Percentiles rank a stretch among this genome's conserved stretches.
Conservation (phyloP, 108 stramenopile species). For the Skeletonema tropicum region DNA sequence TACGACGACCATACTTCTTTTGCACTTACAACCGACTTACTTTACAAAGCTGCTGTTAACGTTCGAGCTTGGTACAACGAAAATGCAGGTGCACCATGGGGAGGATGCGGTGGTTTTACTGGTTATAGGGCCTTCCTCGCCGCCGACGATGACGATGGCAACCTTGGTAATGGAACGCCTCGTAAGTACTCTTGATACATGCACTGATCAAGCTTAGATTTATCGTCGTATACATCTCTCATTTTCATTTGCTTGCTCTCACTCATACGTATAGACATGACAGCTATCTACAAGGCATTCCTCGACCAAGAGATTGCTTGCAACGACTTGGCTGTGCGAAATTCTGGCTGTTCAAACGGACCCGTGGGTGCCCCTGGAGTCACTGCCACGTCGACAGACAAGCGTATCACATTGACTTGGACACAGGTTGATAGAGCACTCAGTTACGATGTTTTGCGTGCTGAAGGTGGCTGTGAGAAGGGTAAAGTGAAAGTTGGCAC, state of each 20-base stretch:
- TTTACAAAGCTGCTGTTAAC: slow-evolving; percentile 32
- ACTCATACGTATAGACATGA: slow-evolving; percentile 8
- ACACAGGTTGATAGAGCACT: slow-evolving; percentile 10
- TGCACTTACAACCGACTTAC: slow-evolving; percentile 25
- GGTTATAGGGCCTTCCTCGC: slow-evolving; percentile 25
- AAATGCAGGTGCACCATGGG: background rate
- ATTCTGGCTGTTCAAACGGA: slow-evolving; percentile 19
- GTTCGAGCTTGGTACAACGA: slow-evolving; percentile 23
- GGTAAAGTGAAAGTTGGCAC: slow-evolving; percentile 24
- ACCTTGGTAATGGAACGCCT: slow-evolving; percentile 34
- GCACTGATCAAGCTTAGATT: background rate
- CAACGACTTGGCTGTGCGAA: background rate
- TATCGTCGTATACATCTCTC: background rate
- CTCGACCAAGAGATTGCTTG: slow-evolving; percentile 34
- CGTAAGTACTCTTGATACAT: background rate
- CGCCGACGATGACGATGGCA: slow-evolving; percentile 37
- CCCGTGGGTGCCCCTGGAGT: slow-evolving; percentile 9
- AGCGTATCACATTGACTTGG: slow-evolving; percentile 20
- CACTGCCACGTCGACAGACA: slow-evolving; percentile 8
- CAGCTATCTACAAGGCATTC: slow-evolving; percentile 1
- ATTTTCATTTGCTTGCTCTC: background rate
- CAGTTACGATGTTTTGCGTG: slow-evolving; percentile 27
- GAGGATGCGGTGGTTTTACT: slow-evolving; percentile 25
- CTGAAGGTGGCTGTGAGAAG: slow-evolving; percentile 26
- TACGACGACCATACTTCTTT: slow-evolving; percentile 33